phyloP scores from a whole-genome alignment of 495 filamentous ascomycete genomes.

The Xylaria venustula region DNA sequence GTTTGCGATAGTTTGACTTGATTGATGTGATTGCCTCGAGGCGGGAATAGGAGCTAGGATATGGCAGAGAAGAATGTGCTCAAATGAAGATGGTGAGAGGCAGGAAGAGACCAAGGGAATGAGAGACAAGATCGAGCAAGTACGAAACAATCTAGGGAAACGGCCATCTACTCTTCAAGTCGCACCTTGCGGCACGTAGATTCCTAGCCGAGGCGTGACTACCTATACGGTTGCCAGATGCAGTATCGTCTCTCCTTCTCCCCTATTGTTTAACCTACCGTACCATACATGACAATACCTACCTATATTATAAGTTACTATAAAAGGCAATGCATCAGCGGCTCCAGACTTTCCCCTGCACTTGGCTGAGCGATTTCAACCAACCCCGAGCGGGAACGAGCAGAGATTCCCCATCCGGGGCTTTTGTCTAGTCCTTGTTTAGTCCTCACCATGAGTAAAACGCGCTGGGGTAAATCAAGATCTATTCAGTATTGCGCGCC shows the following conservation, averaged over 20 bases:
- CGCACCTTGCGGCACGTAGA: neutral
- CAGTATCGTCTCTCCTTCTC: too few relatives aligned
- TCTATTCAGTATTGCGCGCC: neutral
- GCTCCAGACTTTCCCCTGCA: neutral
- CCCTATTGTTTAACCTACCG: too few relatives aligned
- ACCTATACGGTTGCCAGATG: too few relatives aligned
- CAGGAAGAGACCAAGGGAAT: neutral
- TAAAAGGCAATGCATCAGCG: too few relatives aligned
- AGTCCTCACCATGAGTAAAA: neutral
- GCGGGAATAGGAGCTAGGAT: neutral
- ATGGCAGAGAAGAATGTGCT: neutral
- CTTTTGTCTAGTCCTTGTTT: too few relatives aligned
- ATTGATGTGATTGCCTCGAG: neutral
- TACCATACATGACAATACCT: too few relatives aligned
- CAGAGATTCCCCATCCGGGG: too few relatives aligned
- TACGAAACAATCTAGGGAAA: conserved; percentile 6
- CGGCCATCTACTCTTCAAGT: neutral
- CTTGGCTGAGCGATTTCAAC: neutral
- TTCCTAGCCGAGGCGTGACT: neutral
- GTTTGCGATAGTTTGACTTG: neutral
- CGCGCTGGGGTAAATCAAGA: neutral
- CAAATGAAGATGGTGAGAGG: neutral
- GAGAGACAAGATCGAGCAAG: neutral
- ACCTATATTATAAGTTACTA: too few relatives aligned
- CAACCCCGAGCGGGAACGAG: too few relatives aligned